phyloP scores from a whole-genome alignment of 2,329 filamentous ascomycete species.

The Trichoderma sp. region DNA sequence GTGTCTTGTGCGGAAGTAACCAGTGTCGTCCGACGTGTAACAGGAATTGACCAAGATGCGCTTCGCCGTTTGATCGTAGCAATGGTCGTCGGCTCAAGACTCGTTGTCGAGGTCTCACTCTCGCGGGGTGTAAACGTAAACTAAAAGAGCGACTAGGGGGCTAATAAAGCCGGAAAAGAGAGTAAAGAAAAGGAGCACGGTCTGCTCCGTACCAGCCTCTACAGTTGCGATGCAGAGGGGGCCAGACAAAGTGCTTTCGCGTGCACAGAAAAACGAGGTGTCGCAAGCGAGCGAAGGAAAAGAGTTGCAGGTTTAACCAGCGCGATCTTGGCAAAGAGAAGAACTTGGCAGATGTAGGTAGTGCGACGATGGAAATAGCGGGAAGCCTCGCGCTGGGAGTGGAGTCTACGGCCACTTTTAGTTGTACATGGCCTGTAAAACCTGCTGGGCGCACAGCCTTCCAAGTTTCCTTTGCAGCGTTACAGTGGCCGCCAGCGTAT shows the following conservation, averaged over 20 bases:
- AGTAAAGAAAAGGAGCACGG: not conserved
- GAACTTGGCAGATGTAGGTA: constrained; percentile 11
- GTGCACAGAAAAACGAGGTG: constrained; percentile 9
- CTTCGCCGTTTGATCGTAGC: constrained; percentile 7
- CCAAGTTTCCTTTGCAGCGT: not conserved
- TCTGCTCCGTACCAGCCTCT: constrained; percentile 16
- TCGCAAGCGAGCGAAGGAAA: constrained; percentile 21
- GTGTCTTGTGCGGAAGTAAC: constrained; percentile 2
- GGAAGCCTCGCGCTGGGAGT: constrained; percentile 6
- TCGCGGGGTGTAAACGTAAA: constrained; percentile 20
- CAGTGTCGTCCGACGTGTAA: not conserved
- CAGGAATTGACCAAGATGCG: constrained; percentile 6
- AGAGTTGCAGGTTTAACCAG: constrained; percentile 9
- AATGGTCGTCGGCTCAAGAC: not conserved
- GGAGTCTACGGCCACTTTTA: not conserved
- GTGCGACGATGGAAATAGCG: constrained; percentile 10
- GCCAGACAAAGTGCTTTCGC: constrained; percentile 1
- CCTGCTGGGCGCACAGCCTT: not conserved
- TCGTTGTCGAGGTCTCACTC: constrained; percentile 41
- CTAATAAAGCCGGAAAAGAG: not conserved
- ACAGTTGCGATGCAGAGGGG: constrained; percentile 3
- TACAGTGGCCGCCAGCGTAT: not conserved
- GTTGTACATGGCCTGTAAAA: not conserved
- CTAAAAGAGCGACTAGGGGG: constrained; percentile 15
- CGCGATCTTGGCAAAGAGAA: constrained; percentile 7